A percentile compares a stretch with the other conserved stretches of the same genome.
phyloP scores from a whole-genome alignment of 257 asterid species.

The Forsythia viridissima region DNA sequence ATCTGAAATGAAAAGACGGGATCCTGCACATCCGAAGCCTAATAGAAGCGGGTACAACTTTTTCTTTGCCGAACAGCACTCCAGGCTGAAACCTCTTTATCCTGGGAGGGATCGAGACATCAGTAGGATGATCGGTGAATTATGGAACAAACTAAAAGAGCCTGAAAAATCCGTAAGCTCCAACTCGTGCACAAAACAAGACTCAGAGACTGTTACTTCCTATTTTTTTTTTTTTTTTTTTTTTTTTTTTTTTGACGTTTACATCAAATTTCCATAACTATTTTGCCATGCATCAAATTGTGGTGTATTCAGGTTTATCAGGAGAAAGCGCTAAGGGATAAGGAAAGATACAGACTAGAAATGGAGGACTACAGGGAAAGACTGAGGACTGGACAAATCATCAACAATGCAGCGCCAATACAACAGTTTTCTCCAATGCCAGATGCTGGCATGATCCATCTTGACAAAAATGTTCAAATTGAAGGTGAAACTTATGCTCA shows the following conservation, averaged over 20 bases:
- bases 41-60: slow-evolving; percentile 89
- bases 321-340: slow-evolving; percentile 73
- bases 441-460: slow-evolving; percentile 22
- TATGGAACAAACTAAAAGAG: slow-evolving; percentile 78
- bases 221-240: no score
- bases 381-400: slow-evolving; percentile 37
- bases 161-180: slow-evolving; percentile 63
- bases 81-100: slow-evolving; percentile 65
- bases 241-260: not conserved
- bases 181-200: not conserved
- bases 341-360: slow-evolving; percentile 73
- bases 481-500: slow-evolving; percentile 33
- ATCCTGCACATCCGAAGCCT: slow-evolving; percentile 91
- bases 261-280: not conserved
- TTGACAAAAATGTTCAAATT: slow-evolving; percentile 24
- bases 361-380: slow-evolving; percentile 69
- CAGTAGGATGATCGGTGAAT: slow-evolving; percentile 79
- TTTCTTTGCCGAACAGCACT: slow-evolving; percentile 88
- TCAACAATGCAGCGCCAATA: slow-evolving; percentile 14
- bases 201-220: no score
- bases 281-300: not conserved
- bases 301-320: slow-evolving; percentile 59
- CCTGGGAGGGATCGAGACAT: slow-evolving; percentile 78
- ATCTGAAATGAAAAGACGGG: slow-evolving; percentile 63
- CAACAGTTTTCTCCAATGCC: slow-evolving; percentile 33